Conservation (phyloP, 768 basidiomycete species). For the Phaffia australis region DNA sequence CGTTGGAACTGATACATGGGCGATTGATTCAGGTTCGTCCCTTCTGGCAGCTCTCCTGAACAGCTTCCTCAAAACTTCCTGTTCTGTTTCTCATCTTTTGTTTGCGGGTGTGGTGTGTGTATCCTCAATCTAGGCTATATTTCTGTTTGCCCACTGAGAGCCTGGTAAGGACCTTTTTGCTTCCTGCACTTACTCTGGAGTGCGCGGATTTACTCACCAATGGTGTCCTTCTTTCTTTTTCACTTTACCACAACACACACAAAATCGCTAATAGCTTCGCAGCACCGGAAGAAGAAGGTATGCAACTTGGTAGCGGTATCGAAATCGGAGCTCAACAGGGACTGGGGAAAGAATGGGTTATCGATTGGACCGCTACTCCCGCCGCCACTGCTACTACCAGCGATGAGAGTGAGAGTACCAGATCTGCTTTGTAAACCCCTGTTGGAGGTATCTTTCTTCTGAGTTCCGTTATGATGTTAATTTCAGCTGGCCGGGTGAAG, state of each 20-base stretch:
- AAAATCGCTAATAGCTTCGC: conserved; percentile 7
- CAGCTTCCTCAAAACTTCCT: neutral
- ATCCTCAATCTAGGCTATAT: conserved; percentile 19
- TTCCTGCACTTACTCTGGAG: neutral
- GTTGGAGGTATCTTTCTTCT: no score
- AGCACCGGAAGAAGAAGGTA: conserved; percentile 10
- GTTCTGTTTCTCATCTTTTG: neutral
- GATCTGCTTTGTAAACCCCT: no score
- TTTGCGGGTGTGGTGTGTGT: no score
- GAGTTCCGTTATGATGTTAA: no score
- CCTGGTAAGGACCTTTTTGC: neutral
- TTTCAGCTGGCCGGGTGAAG: no score
- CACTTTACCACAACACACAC: neutral
- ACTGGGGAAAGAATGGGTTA: conserved; percentile 18
- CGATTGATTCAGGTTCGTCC: neutral
- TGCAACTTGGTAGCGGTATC: conserved; percentile 2
- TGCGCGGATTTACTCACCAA: neutral
- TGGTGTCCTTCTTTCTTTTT: neutral
- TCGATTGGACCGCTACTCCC: neutral
- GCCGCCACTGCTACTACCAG: no score
- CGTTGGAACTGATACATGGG: conserved; percentile 17
- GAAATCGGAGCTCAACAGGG: conserved; percentile 10
- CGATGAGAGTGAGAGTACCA: no score
- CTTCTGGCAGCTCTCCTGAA: neutral
- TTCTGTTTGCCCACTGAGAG: conserved; percentile 14